Evolutionary conservation across 192 early-diverging fungal genomes (phyloP).

Genomic region (Anaeromyces robustus): DNA sequence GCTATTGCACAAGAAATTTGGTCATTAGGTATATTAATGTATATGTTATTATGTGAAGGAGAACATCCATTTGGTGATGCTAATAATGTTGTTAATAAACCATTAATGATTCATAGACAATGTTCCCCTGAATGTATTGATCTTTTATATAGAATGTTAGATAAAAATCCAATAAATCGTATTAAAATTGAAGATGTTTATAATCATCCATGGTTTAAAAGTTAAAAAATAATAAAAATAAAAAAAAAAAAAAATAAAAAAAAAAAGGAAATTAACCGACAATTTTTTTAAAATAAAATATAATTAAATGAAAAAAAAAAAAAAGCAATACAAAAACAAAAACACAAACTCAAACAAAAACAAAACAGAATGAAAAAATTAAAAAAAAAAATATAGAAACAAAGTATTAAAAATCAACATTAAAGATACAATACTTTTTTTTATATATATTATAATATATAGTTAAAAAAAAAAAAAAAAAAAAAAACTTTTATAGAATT

Average conservation of each 20-base stretch:
- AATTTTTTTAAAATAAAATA: too few relatives aligned
- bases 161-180: conserved; percentile 25
- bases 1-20: conserved; percentile 58
- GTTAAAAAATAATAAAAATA: conserved; percentile 6
- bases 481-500: too few relatives aligned
- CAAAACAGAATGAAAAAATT: too few relatives aligned
- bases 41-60: conserved; percentile 8
- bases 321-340: too few relatives aligned
- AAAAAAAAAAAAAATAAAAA: conserved; percentile 8
- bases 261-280: too few relatives aligned
- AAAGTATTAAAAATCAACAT: too few relatives aligned
- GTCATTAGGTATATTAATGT: conserved; percentile 49
- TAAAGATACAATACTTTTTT: too few relatives aligned
- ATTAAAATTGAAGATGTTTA: conserved; percentile 33
- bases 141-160: conserved; percentile 39
- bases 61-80: conserved; percentile 43
- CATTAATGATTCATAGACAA: conserved; percentile 14
- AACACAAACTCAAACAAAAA: too few relatives aligned
- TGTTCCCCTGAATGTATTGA: conserved; percentile 30
- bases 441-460: too few relatives aligned
- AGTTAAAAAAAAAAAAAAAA: too few relatives aligned
- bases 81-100: conserved; percentile 16
- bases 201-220: conserved; percentile 32
- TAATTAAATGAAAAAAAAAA: too few relatives aligned
- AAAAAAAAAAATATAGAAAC: too few relatives aligned